Evolutionary conservation across 2,329 filamentous ascomycete genomes (phyloP).

Genomic region (Cordyceps cateniannulata): DNA sequence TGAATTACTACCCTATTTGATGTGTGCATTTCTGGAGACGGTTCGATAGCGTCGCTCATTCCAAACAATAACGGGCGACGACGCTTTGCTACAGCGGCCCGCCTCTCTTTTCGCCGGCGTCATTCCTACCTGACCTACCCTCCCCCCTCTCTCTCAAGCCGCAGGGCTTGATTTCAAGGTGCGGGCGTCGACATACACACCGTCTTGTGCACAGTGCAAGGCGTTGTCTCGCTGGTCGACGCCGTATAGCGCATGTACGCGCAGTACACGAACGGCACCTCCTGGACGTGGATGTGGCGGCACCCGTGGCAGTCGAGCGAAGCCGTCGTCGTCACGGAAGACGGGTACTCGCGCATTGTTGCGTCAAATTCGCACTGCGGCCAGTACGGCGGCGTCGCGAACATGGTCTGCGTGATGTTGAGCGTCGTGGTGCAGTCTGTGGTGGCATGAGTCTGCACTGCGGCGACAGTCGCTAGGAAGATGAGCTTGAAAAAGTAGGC

Average conservation of each 20-base stretch:
- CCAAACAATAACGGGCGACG: background rate
- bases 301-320: constrained; percentile 29
- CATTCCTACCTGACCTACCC: too few relatives aligned
- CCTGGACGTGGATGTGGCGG: constrained; percentile 18
- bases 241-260: constrained; percentile 20
- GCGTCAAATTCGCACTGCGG: constrained; percentile 19
- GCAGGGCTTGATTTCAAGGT: background rate
- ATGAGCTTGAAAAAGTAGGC: background rate
- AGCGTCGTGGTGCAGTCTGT: constrained; percentile 21
- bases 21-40: background rate
- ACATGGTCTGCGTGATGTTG: constrained; percentile 19
- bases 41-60: background rate
- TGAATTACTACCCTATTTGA: background rate
- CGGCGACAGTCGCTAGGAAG: background rate
- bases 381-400: constrained; percentile 25
- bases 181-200: constrained; percentile 19
- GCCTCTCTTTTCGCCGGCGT: too few relatives aligned
- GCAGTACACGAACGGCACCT: constrained; percentile 20
- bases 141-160: too few relatives aligned
- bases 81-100: too few relatives aligned
- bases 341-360: constrained; percentile 21
- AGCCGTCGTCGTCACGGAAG: constrained; percentile 19
- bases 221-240: constrained; percentile 16
- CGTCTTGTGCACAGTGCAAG: constrained; percentile 22
- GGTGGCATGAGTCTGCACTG: constrained; percentile 12